Evolutionary conservation across 2,329 filamentous ascomycete genomes (phyloP).

Genomic region (Penicillium sp.): DNA sequence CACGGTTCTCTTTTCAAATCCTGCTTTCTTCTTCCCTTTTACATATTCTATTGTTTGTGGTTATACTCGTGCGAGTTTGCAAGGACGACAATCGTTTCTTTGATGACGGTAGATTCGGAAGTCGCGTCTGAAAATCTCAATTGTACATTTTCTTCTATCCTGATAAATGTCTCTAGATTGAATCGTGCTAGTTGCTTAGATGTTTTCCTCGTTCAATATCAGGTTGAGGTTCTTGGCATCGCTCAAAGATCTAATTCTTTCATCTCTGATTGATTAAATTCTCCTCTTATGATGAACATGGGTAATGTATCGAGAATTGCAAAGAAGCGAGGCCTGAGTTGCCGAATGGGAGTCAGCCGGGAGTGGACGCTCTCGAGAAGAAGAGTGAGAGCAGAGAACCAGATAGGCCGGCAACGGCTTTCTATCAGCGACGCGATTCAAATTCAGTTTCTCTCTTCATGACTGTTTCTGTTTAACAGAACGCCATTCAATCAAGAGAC

Average conservation of each 20-base stretch:
- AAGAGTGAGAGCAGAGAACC: too few relatives aligned
- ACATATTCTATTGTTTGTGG: slow-evolving; percentile 20
- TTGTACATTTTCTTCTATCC: slow-evolving; percentile 24
- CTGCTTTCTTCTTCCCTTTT: slow-evolving; percentile 12
- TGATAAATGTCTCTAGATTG: slow-evolving; percentile 22
- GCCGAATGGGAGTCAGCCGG: too few relatives aligned
- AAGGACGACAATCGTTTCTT: slow-evolving; percentile 7
- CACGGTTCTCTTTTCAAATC: slow-evolving; percentile 13
- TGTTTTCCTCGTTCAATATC: not conserved
- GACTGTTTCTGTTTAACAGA: slow-evolving; percentile 31
- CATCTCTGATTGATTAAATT: too few relatives aligned
- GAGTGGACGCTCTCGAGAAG: too few relatives aligned
- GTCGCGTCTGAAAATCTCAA: slow-evolving; percentile 13
- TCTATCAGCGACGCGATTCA: too few relatives aligned
- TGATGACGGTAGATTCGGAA: slow-evolving; percentile 28
- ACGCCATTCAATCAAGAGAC: slow-evolving; percentile 33
- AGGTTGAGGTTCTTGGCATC: not conserved
- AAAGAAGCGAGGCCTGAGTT: too few relatives aligned
- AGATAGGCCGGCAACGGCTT: too few relatives aligned
- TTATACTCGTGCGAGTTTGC: slow-evolving; percentile 13
- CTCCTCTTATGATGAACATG: too few relatives aligned
- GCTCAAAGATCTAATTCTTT: too few relatives aligned
- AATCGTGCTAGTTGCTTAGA: slow-evolving; percentile 8
- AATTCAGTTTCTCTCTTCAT: not conserved
- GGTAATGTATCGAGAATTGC: too few relatives aligned